Evolutionary conservation across 2,329 filamentous ascomycete genomes (phyloP).

Genomic region (Trichoderma sp.): DNA sequence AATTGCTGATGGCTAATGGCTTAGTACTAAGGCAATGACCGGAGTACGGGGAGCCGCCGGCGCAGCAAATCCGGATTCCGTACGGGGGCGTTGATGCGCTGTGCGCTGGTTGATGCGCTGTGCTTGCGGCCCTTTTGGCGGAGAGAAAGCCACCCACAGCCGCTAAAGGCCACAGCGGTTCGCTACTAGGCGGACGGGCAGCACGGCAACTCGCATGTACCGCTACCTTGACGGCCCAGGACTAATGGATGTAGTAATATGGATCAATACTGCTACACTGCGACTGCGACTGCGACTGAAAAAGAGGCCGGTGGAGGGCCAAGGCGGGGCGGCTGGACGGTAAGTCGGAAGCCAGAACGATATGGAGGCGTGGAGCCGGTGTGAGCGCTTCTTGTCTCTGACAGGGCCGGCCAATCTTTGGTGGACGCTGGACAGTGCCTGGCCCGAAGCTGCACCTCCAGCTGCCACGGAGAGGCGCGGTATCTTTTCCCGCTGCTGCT

Average conservation of each 20-base stretch:
- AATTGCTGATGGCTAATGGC: no score
- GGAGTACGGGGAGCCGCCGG: background rate
- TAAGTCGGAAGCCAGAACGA: background rate
- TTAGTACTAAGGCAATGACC: no score
- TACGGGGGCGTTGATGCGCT: background rate
- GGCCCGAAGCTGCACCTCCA: background rate
- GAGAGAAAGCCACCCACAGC: background rate
- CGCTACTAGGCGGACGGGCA: no score
- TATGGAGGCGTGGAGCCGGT: background rate
- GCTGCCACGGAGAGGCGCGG: background rate
- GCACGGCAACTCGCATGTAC: background rate
- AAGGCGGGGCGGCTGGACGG: constrained; percentile 10
- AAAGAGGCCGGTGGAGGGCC: background rate
- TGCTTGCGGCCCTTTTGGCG: background rate
- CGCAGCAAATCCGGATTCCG: background rate
- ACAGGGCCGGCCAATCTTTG: background rate
- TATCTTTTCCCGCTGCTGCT: background rate
- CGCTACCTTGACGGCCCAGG: background rate
- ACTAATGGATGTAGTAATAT: no score
- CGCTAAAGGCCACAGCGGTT: background rate
- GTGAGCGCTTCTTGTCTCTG: background rate
- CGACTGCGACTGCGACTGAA: background rate
- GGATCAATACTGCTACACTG: background rate
- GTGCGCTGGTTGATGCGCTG: no score
- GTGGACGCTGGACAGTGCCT: background rate